Base-by-base conservation (phyloP, 2,329 filamentous ascomycete genomes). In the Plenodomus lindquistii region DNA sequence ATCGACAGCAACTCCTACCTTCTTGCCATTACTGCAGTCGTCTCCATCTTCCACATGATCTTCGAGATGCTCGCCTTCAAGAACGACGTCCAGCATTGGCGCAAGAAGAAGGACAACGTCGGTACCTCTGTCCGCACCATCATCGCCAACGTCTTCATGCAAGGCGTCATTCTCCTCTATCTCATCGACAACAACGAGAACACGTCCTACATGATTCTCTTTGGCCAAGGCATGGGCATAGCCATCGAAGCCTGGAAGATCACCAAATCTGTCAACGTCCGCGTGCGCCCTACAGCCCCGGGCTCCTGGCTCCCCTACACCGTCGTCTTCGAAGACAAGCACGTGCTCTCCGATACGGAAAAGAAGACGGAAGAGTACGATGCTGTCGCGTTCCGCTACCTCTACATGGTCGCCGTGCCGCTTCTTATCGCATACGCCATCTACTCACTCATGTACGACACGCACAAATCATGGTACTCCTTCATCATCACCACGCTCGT, bases 41-140 rank as follows among this genome's bases (percentile, higher is more conserved):
- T 96, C 61, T 92, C 85, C 56, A 82, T 99, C 48, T 81, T 94
- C 34, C 94, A 99, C 76, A 91, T 96, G 82, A 79, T 99, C 60
- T 93, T 99, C 56, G 94, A 99, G 75, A 92, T 89, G 67, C 83
- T 99, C 27, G 94, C 94, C 1, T 99, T 99, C 78, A 96, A 96
- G 67, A 96, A 88, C 69, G 94, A 99, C 70, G 96, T 99, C 70
- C 80, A 91, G 40, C 94, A 99, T 75, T 99, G 94, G 85, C 90
- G 92, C 70, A 97, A 97, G 80, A 99, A 99, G 87, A 99, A 99
- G 81, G 95, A 97, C 77, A 94, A 96, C 50, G 89, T 99, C 21
- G 94, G 94, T 55, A 96, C 96, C 38, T 97, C 92, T 1, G 88
- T 99, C 51, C 91, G 94, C 48, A 95, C 93, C 24, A 99, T 99